Evolutionary conservation across 371 early-diverging fungal genomes (phyloP), one percentile per base, ranked within the genome.

Genomic region (Mortierella sp.): DNA sequence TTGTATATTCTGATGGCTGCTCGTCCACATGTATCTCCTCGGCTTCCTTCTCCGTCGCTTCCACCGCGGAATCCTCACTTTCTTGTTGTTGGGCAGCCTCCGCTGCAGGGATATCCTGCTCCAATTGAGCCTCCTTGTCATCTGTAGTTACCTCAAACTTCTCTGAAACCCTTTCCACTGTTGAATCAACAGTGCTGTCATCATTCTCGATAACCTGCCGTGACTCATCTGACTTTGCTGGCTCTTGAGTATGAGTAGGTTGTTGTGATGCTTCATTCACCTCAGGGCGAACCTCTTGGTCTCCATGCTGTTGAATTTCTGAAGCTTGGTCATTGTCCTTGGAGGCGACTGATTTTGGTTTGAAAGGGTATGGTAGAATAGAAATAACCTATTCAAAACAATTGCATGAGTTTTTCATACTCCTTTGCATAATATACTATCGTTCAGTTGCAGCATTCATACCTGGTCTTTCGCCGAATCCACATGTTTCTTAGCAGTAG

Each of bases 401-500:
- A 32, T 28, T 61, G 12, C 40, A 34, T 31, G 23, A 23, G 17
- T 8, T 6, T 15, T 9, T 13, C 6, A 5, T 0, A 6, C 9
- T 26, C 22, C n/a, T 47, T 3, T 17, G 7, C n/a, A 47, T 51
- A 53, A 43, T 15, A 12, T 40, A 37, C 26, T 17, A 29, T 23
- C 10, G 3, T 15, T 34, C 23, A 47, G n/a, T 22, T 31, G 10
- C 28, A 29, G 23, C 53, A 22, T 10, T 2, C 37, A n/a, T 70
- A 80, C 81, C 72, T 75, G 70, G 3, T 75, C 81, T 53, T 75
- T 80, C 4, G 68, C 81, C 7, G 70, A 68, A 28, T 80, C 81
- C 8, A 80, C 81, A 42, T 80, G 81, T 40, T 80, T 80, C 58
- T 80, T 80, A 15, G 75, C 81, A 0, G 80, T 74, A 6, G 75